phyloP scores from a whole-genome alignment of 2,329 filamentous ascomycete species.

The Chalara sp. region DNA sequence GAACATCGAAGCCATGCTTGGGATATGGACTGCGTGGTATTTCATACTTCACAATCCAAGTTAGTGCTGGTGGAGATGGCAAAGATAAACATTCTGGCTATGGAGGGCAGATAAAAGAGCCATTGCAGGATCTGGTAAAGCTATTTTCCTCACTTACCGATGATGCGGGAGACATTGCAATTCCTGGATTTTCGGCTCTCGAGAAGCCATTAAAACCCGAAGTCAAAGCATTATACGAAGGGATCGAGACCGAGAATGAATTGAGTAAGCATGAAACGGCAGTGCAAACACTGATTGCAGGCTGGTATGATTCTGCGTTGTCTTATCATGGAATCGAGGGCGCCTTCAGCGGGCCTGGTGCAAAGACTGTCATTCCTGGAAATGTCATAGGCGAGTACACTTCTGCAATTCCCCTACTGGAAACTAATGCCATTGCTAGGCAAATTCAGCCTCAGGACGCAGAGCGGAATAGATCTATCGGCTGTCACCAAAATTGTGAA shows the following conservation, averaged over 20 bases:
- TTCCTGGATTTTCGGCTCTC: not conserved
- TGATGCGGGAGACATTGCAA: not conserved
- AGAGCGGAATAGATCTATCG: not conserved
- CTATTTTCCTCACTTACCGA: slow-evolving; percentile 1
- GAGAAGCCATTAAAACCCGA: not conserved
- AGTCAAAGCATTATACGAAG: not conserved
- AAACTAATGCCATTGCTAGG: not conserved
- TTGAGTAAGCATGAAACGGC: not conserved
- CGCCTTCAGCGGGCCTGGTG: not conserved
- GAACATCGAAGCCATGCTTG: not conserved
- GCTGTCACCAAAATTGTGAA: not conserved
- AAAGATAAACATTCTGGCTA: not conserved
- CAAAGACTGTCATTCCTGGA: not conserved
- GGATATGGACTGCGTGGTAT: slow-evolving; percentile 2
- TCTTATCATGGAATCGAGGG: slow-evolving; percentile 1
- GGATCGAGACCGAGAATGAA: not conserved
- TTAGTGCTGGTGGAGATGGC: not conserved
- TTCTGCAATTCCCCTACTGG: too few species aligned
- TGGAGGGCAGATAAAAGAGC: slow-evolving; percentile 1
- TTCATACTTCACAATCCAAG: slow-evolving; percentile 1
- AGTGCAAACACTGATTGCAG: not conserved
- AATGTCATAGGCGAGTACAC: not conserved
- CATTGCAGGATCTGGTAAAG: slow-evolving; percentile 1
- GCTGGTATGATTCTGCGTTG: not conserved
- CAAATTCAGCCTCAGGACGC: slow-evolving; percentile 2